phyloP scores from a whole-genome alignment of 164 flowering plant genomes.

The Euptelea pleiosperma region DNA sequence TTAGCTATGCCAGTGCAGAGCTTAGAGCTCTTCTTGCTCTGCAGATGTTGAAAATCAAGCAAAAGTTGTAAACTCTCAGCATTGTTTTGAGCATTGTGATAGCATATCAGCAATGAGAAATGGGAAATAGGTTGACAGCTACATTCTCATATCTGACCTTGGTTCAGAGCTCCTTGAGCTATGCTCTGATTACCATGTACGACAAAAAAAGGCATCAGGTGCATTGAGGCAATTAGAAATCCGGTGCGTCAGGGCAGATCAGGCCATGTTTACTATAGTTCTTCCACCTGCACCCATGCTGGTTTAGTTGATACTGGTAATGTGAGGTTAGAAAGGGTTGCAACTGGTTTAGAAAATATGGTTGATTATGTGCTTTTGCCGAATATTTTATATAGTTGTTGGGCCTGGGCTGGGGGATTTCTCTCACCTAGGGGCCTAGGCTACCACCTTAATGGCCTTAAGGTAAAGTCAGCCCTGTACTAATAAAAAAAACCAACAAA shows the following conservation, averaged over 20 bases:
- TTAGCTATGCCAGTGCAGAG: constrained; percentile 37
- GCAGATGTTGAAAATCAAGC: constrained; percentile 31
- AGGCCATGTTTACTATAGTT: constrained; percentile 53
- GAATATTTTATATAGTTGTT: constrained; percentile 49
- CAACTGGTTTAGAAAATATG: too few relatives aligned
- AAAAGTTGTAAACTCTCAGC: constrained; percentile 48
- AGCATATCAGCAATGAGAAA: constrained; percentile 38
- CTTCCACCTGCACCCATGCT: constrained; percentile 71
- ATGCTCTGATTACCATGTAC: constrained; percentile 60
- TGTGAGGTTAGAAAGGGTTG: constrained; percentile 48
- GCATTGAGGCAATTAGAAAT: constrained; percentile 37
- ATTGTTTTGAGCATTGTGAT: constrained; percentile 51
- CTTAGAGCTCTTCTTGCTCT: constrained; percentile 42
- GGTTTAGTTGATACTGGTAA: constrained; percentile 61
- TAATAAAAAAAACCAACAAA: too few relatives aligned
- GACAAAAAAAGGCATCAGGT: constrained; percentile 41
- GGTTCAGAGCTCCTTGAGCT: constrained; percentile 36
- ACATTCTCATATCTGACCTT: constrained; percentile 36
- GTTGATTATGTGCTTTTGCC: too few relatives aligned
- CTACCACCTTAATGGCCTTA: too few relatives aligned
- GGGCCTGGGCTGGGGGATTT: too few relatives aligned
- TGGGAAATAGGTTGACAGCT: constrained; percentile 64
- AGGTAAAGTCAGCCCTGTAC: too few relatives aligned
- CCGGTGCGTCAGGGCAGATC: constrained; percentile 35
- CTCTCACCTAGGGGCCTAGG: too few relatives aligned